These are phyloP conservation scores for Sistotremastrum suecicum DNA, from an alignment of 768 basidiomycete species.

Conservation along the genomic window DNA sequence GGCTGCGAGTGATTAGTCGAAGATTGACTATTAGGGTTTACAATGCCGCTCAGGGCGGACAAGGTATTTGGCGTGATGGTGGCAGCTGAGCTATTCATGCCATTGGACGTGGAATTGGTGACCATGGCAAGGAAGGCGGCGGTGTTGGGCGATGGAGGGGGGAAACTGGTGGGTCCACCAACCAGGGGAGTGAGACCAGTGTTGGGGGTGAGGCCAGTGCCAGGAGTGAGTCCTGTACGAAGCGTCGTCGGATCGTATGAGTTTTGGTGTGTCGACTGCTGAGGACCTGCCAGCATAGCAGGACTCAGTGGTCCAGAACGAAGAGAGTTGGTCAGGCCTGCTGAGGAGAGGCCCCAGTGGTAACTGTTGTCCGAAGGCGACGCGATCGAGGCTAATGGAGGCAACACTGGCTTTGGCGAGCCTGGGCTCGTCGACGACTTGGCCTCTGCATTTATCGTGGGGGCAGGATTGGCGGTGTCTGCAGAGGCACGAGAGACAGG, in stretches of 20 bases:
- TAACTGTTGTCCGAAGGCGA: constrained; percentile 39
- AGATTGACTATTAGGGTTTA: constrained; percentile 29
- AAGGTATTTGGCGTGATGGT: constrained; percentile 63
- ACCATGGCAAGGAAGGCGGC: constrained; percentile 89
- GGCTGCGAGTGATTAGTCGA: constrained; percentile 9
- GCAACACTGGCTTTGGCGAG: constrained; percentile 59
- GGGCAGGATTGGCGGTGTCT: constrained; percentile 16
- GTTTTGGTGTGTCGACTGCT: constrained; percentile 23
- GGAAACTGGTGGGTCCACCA: constrained; percentile 61
- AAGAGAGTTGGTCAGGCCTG: constrained; percentile 57
- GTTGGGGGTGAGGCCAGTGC: constrained; percentile 77
- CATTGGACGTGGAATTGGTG: constrained; percentile 32
- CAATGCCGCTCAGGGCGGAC: constrained; percentile 67
- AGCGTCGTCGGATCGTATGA: constrained; percentile 26
- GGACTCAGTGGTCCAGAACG: constrained; percentile 90
- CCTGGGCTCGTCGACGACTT: constrained; percentile 11
- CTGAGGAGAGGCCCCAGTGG: constrained; percentile 46
- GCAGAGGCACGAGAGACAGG: constrained; percentile 33
- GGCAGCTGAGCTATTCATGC: constrained; percentile 19
- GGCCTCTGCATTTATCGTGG: constrained; percentile 9
- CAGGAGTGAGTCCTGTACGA: constrained; percentile 56
- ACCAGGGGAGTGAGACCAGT: constrained; percentile 78
- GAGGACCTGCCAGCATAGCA: constrained; percentile 89
- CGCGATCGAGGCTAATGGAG: constrained; percentile 51
- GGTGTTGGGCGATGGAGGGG: constrained; percentile 76